These are phyloP conservation scores for Barnettozyma californica DNA, from an alignment of 805 yeast species.

Conservation along the genomic window DNA sequence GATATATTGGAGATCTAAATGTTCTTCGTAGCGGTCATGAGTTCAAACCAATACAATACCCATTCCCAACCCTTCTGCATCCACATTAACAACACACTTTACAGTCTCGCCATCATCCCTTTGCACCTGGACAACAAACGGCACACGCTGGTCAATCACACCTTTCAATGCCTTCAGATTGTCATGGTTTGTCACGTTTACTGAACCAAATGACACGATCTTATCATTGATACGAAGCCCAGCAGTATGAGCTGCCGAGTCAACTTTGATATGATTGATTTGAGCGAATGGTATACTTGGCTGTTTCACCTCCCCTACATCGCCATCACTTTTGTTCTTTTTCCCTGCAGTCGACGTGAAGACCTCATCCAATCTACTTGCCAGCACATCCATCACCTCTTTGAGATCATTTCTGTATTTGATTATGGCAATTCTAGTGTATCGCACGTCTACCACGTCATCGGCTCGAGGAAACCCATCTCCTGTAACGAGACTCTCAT, in stretches of 20 bases:
- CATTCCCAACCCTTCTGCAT: background rate
- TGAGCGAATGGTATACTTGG: background rate
- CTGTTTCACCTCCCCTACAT: background rate
- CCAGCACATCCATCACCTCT: slow-evolving; percentile 41
- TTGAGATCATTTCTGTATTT: slow-evolving; percentile 66
- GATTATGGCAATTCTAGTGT: slow-evolving; percentile 57
- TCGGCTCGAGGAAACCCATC: slow-evolving; percentile 90
- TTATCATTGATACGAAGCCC: background rate
- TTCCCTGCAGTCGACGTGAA: slow-evolving; percentile 21
- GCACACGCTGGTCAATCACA: background rate
- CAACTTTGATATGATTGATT: background rate
- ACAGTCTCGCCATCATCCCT: background rate
- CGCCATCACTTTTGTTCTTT: background rate
- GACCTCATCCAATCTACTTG: slow-evolving; percentile 40
- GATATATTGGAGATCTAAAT: too few relatives aligned
- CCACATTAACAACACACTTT: background rate
- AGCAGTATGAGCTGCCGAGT: background rate
- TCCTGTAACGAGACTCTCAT: slow-evolving; percentile 52
- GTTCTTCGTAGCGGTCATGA: too few relatives aligned
- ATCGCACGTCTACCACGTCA: slow-evolving; percentile 67
- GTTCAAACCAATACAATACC: background rate
- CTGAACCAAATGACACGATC: slow-evolving; percentile 38
- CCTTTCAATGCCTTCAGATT: slow-evolving; percentile 28
- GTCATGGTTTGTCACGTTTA: slow-evolving; percentile 53
- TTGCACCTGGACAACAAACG: background rate